Base-by-base conservation (phyloP, 1,284 basidiomycete species). In the Fistulinella cinereoalba region DNA sequence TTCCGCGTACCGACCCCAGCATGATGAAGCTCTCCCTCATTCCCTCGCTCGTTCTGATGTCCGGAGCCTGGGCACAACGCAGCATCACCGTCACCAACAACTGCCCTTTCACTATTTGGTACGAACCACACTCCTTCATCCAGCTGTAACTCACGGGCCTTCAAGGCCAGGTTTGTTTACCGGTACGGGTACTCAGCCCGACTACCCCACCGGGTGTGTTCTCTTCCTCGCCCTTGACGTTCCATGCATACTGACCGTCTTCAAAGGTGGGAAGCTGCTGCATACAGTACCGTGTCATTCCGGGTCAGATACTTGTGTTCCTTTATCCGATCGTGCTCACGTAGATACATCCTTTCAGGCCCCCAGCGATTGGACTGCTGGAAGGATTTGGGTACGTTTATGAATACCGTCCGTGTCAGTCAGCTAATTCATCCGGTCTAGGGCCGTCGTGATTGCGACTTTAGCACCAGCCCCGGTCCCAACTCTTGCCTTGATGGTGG, bases 401-500 rank as follows among this genome's bases (percentile, higher is more conserved):
- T 13, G 19, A 19, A 0, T 0, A 11, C 28, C 22, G 16, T n/a
- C 32, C 16, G 39, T 31, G 11, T 16, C 12, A 37, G 25, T 10
- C 18, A 40, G 25, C 28, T 51, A 21, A 41, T 15, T 2, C 6
- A 45, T 46, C 12, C 6, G 39, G 19, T 50, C 18, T 24, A 67
- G 64, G 67, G 58, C 37, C 71, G 70, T 13, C 67, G 69, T 16
- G 47, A 66, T 49, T 75, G 72, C 50, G 51, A 71, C 54, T 75
- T 73, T 49, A 61, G 51, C 33, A 54, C 54, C 15, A 65, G 65
- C 44, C 72, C 75, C 16, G 78, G 76, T 9, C 71, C 79, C 0
- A 77, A 73, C 49, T 77, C 79, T 4, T 81, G 79, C 52, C 50
- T 76, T 22, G 72, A 73, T 52, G 80, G 78, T 24, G 78, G 78